These are phyloP conservation scores for Penicillium ucsense DNA, from an alignment of 495 filamentous ascomycete species.

Conservation along the genomic window DNA sequence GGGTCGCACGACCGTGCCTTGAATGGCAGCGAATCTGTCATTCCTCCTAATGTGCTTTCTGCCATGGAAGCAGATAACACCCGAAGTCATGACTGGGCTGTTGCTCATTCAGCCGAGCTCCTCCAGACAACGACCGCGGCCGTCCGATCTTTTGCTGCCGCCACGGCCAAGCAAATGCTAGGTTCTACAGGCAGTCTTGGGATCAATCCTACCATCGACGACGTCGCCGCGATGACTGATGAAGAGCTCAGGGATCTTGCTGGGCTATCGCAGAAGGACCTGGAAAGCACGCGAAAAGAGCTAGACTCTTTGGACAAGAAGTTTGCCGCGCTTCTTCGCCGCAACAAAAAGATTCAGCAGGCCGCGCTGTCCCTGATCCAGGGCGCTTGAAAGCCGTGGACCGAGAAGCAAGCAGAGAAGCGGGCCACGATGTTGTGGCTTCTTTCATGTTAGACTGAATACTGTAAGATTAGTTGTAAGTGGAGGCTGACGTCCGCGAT, in stretches of 20 bases:
- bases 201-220: constrained; percentile 27
- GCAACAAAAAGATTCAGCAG: constrained; percentile 39
- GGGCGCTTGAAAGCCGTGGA: background rate
- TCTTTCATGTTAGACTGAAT: too few relatives aligned
- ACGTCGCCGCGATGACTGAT: constrained; percentile 33
- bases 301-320: constrained; percentile 37
- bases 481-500: too few relatives aligned
- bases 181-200: constrained; percentile 25
- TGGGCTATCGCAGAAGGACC: constrained; percentile 30
- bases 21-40: constrained; percentile 11
- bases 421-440: too few relatives aligned
- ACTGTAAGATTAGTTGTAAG: too few relatives aligned
- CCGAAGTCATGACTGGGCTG: constrained; percentile 36
- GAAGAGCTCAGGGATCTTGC: constrained; percentile 31
- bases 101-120: constrained; percentile 33
- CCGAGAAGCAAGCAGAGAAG: too few relatives aligned
- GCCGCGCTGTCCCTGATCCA: constrained; percentile 21
- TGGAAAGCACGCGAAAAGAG: constrained; percentile 35
- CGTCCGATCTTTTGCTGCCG: constrained; percentile 34
- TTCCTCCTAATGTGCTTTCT: constrained; percentile 33
- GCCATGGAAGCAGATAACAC: constrained; percentile 37
- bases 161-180: constrained; percentile 34
- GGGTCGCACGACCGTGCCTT: constrained; percentile 18
- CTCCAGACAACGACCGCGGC: constrained; percentile 34
- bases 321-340: constrained; percentile 36